Conservation (phyloP, 1,139 yeast species). For the Debaryomycetaceae sp. region DNA sequence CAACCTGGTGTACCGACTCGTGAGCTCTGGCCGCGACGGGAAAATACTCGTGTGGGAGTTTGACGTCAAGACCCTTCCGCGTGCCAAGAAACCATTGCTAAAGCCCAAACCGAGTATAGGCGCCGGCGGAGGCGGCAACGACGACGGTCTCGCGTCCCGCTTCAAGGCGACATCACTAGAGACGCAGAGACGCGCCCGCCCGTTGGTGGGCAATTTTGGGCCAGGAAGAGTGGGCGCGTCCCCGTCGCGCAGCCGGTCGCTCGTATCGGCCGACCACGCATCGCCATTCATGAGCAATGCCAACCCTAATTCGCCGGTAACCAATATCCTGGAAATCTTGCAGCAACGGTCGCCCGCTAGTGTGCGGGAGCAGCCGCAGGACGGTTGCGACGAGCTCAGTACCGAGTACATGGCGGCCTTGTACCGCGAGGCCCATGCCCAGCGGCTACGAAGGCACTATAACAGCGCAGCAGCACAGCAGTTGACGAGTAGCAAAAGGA, state of each 20-base stretch:
- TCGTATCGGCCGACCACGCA: not conserved
- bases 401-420: constrained; percentile 19
- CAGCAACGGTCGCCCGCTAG: not conserved
- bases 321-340: constrained; percentile 3
- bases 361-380: not conserved
- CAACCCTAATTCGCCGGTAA: constrained; percentile 7
- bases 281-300: constrained; percentile 5
- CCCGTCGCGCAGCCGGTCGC: not conserved
- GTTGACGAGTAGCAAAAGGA: constrained; percentile 2
- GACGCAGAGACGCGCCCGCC: not conserved
- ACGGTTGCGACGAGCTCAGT: constrained; percentile 6
- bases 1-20: constrained; percentile 38
- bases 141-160: not conserved
- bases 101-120: too few relatives aligned
- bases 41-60: constrained; percentile 63
- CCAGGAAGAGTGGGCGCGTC: not conserved
- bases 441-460: constrained; percentile 23
- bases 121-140: not conserved
- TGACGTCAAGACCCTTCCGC: constrained; percentile 50
- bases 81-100: constrained; percentile 16
- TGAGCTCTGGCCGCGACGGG: constrained; percentile 67
- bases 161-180: not conserved
- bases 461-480: constrained; percentile 5
- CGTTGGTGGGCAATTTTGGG: not conserved
- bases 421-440: constrained; percentile 25